Evolutionary conservation across 2,329 filamentous ascomycete genomes (phyloP), one percentile per base, ranked within the genome.

Genomic region (Xylaria sp.): DNA sequence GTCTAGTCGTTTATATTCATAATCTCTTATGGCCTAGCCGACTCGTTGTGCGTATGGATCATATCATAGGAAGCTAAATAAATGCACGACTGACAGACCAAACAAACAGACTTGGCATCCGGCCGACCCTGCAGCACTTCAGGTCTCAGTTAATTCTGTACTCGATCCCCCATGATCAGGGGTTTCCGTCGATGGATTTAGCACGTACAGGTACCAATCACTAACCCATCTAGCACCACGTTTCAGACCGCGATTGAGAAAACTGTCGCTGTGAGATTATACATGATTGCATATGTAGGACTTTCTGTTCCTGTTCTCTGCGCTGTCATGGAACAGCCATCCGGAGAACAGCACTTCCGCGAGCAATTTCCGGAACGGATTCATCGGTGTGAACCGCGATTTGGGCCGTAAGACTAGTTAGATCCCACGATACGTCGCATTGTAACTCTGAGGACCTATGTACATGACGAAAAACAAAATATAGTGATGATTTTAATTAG

Each of bases 171-270:
- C 30, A 32, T 56, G 45, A 50, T 19, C 45, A 39, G 61, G 65
- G 55, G 5, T 54, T 30, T 55, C n/a, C 5, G 34, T 45, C 9
- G 61, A 58, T 24, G n/a, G 34, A 59, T 27, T 45, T 32, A 9
- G 27, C 51, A 48, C 12, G 48, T 27, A 50, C 14, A 4, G 19
- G 45, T 21, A 60, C 67, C 67, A 69, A 69, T 69, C 67, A 66
- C 53, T n/a, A 19, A 55, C 24, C n/a, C 42, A 47, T n/a, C 11
- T 12, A 17, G 47, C 58, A 48, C 57, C 58, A 66, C 67, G 67
- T 69, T 69, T 39, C 24, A 39, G n/a, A 19, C 32, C 19, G 17
- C 30, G 12, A 32, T 27, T 12, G 11, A 36, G 32, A 27, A 55
- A 55, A 55, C 53, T 19, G 53, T 11, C 11, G 5, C 21, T n/a